Percentiles rank a stretch among this genome's conserved stretches.
Evolutionary conservation across 768 basidiomycete genomes (phyloP).

Genomic region (Suillus weaverae): DNA sequence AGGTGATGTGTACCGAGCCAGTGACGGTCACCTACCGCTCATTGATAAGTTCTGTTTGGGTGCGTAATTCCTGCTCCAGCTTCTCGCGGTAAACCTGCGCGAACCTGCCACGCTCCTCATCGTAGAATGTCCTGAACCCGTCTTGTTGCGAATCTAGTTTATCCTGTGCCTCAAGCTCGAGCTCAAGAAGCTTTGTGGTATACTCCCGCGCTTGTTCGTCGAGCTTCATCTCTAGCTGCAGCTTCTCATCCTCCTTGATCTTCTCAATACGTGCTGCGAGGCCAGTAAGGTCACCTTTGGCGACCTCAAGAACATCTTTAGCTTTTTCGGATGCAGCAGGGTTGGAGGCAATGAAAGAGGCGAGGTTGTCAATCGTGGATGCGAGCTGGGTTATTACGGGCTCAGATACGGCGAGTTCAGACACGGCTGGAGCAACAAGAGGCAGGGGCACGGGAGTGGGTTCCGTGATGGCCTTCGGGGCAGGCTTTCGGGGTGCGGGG

Average conservation of each 20-base stretch:
- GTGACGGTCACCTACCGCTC: conserved; percentile 64
- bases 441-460: conserved; percentile 53
- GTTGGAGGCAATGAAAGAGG: conserved; percentile 76
- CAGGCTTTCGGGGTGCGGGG: conserved; percentile 52
- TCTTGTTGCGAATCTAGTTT: conserved; percentile 85
- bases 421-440: conserved; percentile 77
- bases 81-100: conserved; percentile 82
- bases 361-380: conserved; percentile 87
- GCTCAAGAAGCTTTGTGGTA: conserved; percentile 71
- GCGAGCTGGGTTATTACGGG: conserved; percentile 94
- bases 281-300: conserved; percentile 76
- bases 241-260: conserved; percentile 77
- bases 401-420: conserved; percentile 71
- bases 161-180: conserved; percentile 85
- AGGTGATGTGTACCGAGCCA: neutral
- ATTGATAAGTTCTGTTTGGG: conserved; percentile 91
- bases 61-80: conserved; percentile 79
- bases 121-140: conserved; percentile 78
- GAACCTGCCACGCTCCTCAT: conserved; percentile 72
- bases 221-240: conserved; percentile 59
- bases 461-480: conserved; percentile 29
- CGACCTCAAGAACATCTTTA: conserved; percentile 72
- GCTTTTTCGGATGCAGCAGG: conserved; percentile 68
- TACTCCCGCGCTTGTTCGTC: conserved; percentile 88
- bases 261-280: conserved; percentile 77